Conservation (phyloP, 2,329 filamentous ascomycete genomes). For the Ophiostoma pallidulum region DNA sequence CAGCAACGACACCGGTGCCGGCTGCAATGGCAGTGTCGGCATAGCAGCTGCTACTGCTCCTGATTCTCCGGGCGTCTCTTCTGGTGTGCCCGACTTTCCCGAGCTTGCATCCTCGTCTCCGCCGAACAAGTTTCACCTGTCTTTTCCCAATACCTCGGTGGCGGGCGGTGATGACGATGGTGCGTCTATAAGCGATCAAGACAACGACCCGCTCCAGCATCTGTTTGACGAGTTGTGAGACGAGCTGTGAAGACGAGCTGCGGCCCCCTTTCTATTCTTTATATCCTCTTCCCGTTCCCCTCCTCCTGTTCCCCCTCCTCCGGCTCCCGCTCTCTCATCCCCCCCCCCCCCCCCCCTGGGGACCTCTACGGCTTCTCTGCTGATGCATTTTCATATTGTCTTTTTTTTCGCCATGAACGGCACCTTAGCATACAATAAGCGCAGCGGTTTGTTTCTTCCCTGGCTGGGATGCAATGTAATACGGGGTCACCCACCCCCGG, state of each 20-base stretch:
- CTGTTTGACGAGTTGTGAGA: constrained; percentile 14
- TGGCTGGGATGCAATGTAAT: too few species aligned
- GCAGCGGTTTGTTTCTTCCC: too few species aligned
- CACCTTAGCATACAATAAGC: too few species aligned
- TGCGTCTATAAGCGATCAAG: not conserved
- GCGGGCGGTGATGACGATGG: not conserved
- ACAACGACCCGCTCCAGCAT: constrained; percentile 4
- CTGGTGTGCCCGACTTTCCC: not conserved
- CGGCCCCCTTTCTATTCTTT: not conserved
- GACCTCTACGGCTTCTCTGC: not conserved
- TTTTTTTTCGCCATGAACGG: not conserved
- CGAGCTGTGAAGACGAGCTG: not conserved
- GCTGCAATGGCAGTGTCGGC: too few species aligned
- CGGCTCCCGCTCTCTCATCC: too few species aligned
- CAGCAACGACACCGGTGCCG: not conserved
- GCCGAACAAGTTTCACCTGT: not conserved
- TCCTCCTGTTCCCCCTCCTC: too few species aligned
- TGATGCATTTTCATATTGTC: not conserved
- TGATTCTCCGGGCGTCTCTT: too few species aligned
- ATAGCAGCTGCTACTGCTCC: too few species aligned
- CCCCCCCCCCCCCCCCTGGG: too few species aligned
- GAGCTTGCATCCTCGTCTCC: not conserved
- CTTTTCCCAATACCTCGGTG: constrained; percentile 7
- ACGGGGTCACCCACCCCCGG: too few species aligned
- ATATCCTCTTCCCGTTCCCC: too few species aligned